A percentile compares a stretch with the other conserved stretches of the same genome.
Conservation (phyloP, 2,329 filamentous ascomycete species). For the Claviceps paspali region DNA sequence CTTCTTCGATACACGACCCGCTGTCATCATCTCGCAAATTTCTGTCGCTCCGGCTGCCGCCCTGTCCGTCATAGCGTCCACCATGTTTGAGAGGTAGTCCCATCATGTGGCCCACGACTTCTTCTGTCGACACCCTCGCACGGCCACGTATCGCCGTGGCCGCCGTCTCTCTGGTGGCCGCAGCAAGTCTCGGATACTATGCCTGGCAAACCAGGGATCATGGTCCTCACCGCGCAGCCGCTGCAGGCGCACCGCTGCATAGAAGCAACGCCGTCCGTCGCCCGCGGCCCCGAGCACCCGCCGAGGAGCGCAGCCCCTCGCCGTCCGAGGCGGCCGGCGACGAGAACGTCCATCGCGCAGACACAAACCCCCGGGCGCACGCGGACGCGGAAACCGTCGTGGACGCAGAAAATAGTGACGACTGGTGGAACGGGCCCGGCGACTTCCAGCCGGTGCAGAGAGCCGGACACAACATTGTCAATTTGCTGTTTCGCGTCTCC, state of each 20-base stretch:
- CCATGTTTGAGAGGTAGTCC: slow-evolving; percentile 18
- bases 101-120: slow-evolving; percentile 34
- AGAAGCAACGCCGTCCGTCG: slow-evolving; percentile 54
- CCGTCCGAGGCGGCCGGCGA: slow-evolving; percentile 26
- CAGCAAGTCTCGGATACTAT: slow-evolving; percentile 42
- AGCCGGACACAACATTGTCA: slow-evolving; percentile 66
- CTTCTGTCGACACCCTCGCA: slow-evolving; percentile 37
- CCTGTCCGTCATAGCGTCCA: slow-evolving; percentile 16
- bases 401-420: slow-evolving; percentile 26
- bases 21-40: background rate
- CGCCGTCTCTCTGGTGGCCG: slow-evolving; percentile 38
- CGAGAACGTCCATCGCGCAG: slow-evolving; percentile 25
- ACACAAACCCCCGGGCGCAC: slow-evolving; percentile 9
- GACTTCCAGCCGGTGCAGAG: slow-evolving; percentile 27
- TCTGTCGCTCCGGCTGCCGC: background rate
- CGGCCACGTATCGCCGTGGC: slow-evolving; percentile 40
- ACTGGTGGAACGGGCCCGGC: slow-evolving; percentile 35
- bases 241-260: slow-evolving; percentile 30
- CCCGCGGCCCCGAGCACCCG: slow-evolving; percentile 19
- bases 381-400: slow-evolving; percentile 25
- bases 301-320: slow-evolving; percentile 24
- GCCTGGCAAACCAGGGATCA: slow-evolving; percentile 29
- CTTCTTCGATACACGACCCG: too few relatives aligned
- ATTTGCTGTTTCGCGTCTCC: slow-evolving; percentile 77
- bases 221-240: slow-evolving; percentile 10